These are phyloP conservation scores for Coemansia sp. DNA, from an alignment of 192 early-diverging fungal genomes.

Conservation along the genomic window DNA sequence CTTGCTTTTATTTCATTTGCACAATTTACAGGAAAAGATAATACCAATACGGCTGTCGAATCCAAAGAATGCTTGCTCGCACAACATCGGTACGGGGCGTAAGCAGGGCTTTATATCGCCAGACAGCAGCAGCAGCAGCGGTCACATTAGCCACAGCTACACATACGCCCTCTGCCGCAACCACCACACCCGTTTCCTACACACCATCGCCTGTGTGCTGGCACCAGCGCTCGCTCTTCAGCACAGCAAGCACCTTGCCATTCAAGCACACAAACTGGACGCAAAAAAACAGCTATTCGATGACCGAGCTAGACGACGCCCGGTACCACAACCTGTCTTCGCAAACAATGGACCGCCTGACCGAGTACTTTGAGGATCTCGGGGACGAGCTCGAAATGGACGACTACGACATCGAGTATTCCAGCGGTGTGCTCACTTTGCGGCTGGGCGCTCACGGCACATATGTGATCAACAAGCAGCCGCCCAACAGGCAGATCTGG, in stretches of 20 bases:
- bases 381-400: conserved; percentile 65
- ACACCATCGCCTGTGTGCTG: not conserved
- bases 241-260: not conserved
- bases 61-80: conserved; percentile 1
- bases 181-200: not conserved
- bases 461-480: conserved; percentile 98
- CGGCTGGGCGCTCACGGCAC: conserved; percentile 73
- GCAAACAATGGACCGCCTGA: conserved; percentile 61
- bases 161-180: not conserved
- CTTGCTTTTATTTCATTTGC: no score
- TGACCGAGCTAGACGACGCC: conserved; percentile 55
- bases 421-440: conserved; percentile 86
- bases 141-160: not conserved
- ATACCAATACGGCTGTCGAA: not conserved
- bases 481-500: conserved; percentile 98
- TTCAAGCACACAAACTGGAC: not conserved
- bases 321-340: conserved; percentile 64
- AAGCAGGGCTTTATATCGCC: not conserved
- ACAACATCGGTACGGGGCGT: not conserved
- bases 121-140: not conserved
- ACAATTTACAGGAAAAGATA: no score
- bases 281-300: conserved; percentile 12
- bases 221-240: not conserved
- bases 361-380: conserved; percentile 71
- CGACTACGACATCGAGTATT: conserved; percentile 79